Evolutionary conservation across 2,329 filamentous ascomycete species (phyloP).

Genomic region (Talaromyces sp.): DNA sequence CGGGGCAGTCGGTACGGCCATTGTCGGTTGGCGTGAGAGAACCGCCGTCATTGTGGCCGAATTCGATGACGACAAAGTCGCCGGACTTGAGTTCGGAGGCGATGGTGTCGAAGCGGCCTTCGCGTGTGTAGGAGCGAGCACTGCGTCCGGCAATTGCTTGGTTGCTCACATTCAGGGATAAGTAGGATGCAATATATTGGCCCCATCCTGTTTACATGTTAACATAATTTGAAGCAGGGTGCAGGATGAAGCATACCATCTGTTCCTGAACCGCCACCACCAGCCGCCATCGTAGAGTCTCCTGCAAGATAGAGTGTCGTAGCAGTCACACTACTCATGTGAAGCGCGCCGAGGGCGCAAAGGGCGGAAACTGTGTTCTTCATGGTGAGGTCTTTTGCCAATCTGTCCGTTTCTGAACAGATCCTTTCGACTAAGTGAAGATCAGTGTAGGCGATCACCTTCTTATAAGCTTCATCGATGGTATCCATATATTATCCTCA

Average conservation of each 20-base stretch:
- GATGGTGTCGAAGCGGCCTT: conserved; percentile 61
- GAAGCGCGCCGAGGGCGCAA: not conserved
- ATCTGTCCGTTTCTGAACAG: not conserved
- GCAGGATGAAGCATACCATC: not conserved
- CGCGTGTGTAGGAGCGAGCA: conserved; percentile 62
- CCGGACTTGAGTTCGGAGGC: conserved; percentile 51
- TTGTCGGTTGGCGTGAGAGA: conserved; percentile 50
- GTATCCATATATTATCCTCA: not conserved
- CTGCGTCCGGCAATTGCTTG: conserved; percentile 63
- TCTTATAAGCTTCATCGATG: not conserved
- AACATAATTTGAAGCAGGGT: conserved; percentile 7
- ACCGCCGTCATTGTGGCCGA: conserved; percentile 65
- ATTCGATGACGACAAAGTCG: conserved; percentile 67
- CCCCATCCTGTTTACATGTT: conserved; percentile 55
- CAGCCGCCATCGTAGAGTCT: conserved; percentile 35
- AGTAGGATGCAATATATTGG: conserved; percentile 54
- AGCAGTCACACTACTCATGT: not conserved
- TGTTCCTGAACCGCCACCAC: conserved; percentile 7
- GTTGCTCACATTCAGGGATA: conserved; percentile 55
- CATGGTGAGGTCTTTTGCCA: not conserved
- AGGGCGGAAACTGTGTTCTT: not conserved
- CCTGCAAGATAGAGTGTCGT: conserved; percentile 26
- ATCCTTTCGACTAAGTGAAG: not conserved
- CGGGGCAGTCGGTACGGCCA: conserved; percentile 57
- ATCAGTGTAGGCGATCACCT: too few species aligned